phyloP scores from a whole-genome alignment of 148 eudicot genomes.

The Dianthus caryophyllus region DNA sequence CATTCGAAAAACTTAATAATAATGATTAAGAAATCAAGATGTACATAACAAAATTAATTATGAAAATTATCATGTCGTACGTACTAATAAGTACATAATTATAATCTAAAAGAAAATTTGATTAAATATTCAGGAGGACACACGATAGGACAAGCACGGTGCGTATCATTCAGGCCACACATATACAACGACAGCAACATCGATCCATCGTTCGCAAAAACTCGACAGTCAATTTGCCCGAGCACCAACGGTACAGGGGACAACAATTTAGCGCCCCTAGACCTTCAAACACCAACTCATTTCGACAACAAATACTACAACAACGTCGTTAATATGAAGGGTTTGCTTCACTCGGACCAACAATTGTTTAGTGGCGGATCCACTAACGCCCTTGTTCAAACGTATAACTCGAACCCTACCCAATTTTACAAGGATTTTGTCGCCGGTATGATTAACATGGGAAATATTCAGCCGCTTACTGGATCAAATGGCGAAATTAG shows the following conservation, averaged over 20 bases:
- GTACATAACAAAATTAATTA: too few species aligned
- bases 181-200: slow-evolving; percentile 54
- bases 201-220: slow-evolving; percentile 34
- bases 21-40: too few species aligned
- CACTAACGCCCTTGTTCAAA: slow-evolving; percentile 35
- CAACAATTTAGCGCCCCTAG: slow-evolving; percentile 48
- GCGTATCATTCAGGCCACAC: slow-evolving; percentile 38
- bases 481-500: slow-evolving; percentile 54
- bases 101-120: too few species aligned
- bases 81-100: too few species aligned
- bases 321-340: slow-evolving; percentile 32
- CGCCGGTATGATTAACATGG: slow-evolving; percentile 52
- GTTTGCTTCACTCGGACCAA: slow-evolving; percentile 62
- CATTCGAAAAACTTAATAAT: too few species aligned
- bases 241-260: slow-evolving; percentile 29
- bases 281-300: slow-evolving; percentile 36
- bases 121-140: slow-evolving; percentile 38
- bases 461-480: slow-evolving; percentile 50
- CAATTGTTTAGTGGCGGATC: slow-evolving; percentile 49
- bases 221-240: slow-evolving; percentile 38
- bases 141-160: slow-evolving; percentile 63
- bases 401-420: slow-evolving; percentile 18
- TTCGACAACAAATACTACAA: slow-evolving; percentile 49
- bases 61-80: too few species aligned
- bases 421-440: slow-evolving; percentile 41